These are phyloP conservation scores for Medicago truncatula DNA, from an alignment of 306 rosid species.

Conservation along the genomic window MtrunA17r5.0-ANR NC_053045.1:12339001-12339500, in stretches of 20 bases:
- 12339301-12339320: slow-evolving; percentile 66
- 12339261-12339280: slow-evolving; percentile 83
- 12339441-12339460: slow-evolving; percentile 47
- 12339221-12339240: slow-evolving; percentile 63
- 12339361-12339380: neutral
- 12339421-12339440: slow-evolving; percentile 69
- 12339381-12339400: neutral
- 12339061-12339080: too few species aligned
- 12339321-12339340: slow-evolving; percentile 81
- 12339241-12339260: slow-evolving; percentile 57
- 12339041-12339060: neutral
- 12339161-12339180: slow-evolving; percentile 52
- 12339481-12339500: slow-evolving; percentile 70
- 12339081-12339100: too few species aligned
- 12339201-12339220: slow-evolving; percentile 56
- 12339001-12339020: slow-evolving; percentile 27
- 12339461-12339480: slow-evolving; percentile 49
- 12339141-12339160: slow-evolving; percentile 58
- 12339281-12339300: slow-evolving; percentile 91
- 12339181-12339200: slow-evolving; percentile 56
- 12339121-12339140: neutral
- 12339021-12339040: neutral
- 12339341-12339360: slow-evolving; percentile 63
- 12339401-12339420: neutral
- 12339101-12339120: too few species aligned